Base-by-base conservation (phyloP, 169 alveolate genomes). In the Cyclospora cayetanensis region DNA sequence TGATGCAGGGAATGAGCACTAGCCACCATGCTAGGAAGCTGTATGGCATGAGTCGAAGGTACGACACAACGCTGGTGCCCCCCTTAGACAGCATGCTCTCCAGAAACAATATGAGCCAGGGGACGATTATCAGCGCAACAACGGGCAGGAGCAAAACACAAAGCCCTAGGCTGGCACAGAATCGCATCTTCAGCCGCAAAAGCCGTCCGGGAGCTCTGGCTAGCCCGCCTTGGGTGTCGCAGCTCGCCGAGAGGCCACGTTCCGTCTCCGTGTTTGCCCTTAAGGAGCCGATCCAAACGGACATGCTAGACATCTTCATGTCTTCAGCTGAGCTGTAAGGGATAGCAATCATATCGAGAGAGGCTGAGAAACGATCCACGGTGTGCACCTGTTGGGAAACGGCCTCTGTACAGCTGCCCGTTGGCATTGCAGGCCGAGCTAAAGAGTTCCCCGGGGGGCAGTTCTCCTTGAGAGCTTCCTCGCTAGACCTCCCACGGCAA, bases 1-100 rank as follows among this genome's bases (percentile, higher is more conserved):
- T 39, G 22, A 31, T 60, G 15, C 88, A 79, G 18, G 70, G 88
- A 9, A 79, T 25, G 29, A 79, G 72, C 31, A 79, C 70, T 15
- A 79, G 72, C 88, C 88, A 79, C 88, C 88, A 79, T 12, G 88
- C 88, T 12, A 70, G 88, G 60, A 79, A 79, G 5, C 72, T 41
- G 37, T 79, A 79, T 7, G 88, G 88, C 88, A 79, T 4, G n/a
- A 79, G 46, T 42, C 37, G 88, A 11, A 79, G 88, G 35, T 79
- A 70, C 41, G 46, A 29, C 88, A 79, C 31, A 55, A 39, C 70
- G 70, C 52, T 79, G 50, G 88, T 31, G 25, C 46, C 88, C n/a
- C 46, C 88, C 22, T 50, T 46, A 11, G 31, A 50, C 12, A 79
- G 41, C 74, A 79, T 5, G 25, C 43, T 29, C 70, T 79, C 72